phyloP scores from a whole-genome alignment of 2,329 filamentous ascomycete species.

The Xylariales sp. region DNA sequence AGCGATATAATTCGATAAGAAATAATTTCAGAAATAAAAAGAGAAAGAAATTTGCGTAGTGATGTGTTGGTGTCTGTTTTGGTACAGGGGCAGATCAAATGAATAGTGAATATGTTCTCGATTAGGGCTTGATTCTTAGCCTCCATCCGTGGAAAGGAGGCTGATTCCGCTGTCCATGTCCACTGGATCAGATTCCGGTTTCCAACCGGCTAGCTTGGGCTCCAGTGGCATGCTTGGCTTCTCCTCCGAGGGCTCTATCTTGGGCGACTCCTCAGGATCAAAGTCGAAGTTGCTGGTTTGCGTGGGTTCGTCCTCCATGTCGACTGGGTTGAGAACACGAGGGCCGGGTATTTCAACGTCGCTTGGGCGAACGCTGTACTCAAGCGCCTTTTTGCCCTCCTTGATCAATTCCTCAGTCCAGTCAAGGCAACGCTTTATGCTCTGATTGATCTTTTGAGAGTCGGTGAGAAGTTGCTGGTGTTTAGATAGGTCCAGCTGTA shows the following conservation, averaged over 20 bases:
- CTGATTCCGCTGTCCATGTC: neutral
- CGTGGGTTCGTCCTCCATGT: constrained; percentile 49
- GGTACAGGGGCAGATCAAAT: too few relatives aligned
- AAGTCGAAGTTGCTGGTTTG: constrained; percentile 7
- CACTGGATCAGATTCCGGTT: constrained; percentile 10
- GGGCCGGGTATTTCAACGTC: constrained; percentile 75
- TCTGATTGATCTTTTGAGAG: constrained; percentile 93
- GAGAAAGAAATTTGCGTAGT: too few relatives aligned
- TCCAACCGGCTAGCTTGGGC: constrained; percentile 16
- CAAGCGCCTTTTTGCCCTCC: constrained; percentile 82
- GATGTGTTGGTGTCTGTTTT: too few relatives aligned
- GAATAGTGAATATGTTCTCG: too few relatives aligned
- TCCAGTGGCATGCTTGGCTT: constrained; percentile 43
- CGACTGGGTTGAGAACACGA: constrained; percentile 64
- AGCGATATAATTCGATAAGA: too few relatives aligned
- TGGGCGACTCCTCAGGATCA: constrained; percentile 4
- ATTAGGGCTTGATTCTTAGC: too few relatives aligned
- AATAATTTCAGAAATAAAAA: too few relatives aligned
- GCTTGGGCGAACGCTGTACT: constrained; percentile 72
- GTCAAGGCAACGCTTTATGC: constrained; percentile 80
- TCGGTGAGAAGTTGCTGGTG: constrained; percentile 86
- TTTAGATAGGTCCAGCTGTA: constrained; percentile 81
- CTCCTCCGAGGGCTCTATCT: constrained; percentile 33
- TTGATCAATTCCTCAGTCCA: constrained; percentile 89
- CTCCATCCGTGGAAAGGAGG: neutral